Conservation (phyloP, 2,329 filamentous ascomycete genomes). For the Claviceps sp. region DNA sequence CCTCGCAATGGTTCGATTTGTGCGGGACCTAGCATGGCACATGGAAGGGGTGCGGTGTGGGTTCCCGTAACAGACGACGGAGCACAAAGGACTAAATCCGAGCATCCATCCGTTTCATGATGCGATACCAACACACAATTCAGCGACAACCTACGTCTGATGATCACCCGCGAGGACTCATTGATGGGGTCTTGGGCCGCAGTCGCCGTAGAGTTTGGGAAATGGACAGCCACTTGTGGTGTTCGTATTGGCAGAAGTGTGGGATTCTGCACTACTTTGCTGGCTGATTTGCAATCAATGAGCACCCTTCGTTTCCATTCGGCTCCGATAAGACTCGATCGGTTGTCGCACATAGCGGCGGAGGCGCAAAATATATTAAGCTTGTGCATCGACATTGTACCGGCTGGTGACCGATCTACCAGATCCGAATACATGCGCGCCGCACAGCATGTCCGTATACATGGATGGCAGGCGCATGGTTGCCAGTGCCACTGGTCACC, state of each 20-base stretch:
- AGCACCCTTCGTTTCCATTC: not conserved
- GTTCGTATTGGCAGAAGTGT: not conserved
- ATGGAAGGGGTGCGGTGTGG: not conserved
- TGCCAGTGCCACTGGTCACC: not conserved
- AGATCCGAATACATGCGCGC: not conserved
- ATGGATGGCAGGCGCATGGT: not conserved
- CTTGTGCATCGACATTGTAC: not conserved
- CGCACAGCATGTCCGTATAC: not conserved
- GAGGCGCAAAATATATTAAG: not conserved
- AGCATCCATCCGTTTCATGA: not conserved
- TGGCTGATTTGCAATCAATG: not conserved
- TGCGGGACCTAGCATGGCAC: not conserved
- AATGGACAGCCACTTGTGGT: slow-evolving; percentile 1
- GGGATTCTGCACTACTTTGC: not conserved
- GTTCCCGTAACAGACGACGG: not conserved
- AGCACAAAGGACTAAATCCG: not conserved
- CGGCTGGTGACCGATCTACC: not conserved
- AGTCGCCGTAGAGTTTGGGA: not conserved
- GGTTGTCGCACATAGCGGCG: not conserved
- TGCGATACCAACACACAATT: not conserved
- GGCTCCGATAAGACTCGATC: not conserved
- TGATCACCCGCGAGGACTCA: not conserved
- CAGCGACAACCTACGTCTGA: not conserved
- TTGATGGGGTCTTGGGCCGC: not conserved
- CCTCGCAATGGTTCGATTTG: not conserved